phyloP scores from a whole-genome alignment of 139 green algal genomes.

The Haematococcus lacustris region DNA sequence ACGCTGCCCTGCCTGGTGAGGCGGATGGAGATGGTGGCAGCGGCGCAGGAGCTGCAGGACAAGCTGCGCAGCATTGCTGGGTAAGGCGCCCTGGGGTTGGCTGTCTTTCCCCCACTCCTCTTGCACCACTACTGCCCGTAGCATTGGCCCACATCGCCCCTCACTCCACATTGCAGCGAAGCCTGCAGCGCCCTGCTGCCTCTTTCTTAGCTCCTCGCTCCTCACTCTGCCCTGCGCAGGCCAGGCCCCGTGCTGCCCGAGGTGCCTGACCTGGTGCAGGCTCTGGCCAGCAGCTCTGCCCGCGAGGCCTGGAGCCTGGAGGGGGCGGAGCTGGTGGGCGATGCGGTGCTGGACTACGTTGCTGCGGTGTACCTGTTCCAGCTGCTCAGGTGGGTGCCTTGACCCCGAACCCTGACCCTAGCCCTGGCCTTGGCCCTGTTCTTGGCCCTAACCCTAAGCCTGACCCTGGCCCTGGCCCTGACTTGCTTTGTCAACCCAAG shows the following conservation, averaged over 20 bases:
- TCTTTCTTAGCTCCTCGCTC: not conserved
- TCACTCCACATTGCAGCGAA: not conserved
- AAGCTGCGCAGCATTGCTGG: not conserved
- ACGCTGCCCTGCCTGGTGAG: not conserved
- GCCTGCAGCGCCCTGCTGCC: not conserved
- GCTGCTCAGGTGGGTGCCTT: not conserved
- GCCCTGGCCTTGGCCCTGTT: not conserved
- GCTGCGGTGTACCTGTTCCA: conserved; percentile 6
- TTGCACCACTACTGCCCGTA: not conserved
- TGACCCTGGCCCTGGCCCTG: not conserved
- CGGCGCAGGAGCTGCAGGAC: not conserved
- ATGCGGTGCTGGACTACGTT: conserved; percentile 9
- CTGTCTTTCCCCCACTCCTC: not conserved
- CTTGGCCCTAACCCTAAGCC: not conserved
- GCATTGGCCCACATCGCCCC: no score
- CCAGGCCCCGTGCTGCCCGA: not conserved
- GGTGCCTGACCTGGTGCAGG: conserved; percentile 3
- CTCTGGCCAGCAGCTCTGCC: not conserved
- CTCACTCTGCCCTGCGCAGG: no score
- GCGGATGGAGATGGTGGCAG: not conserved
- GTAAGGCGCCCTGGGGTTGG: not conserved
- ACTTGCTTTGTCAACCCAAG: not conserved
- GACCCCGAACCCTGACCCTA: not conserved
- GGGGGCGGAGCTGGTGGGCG: conserved; percentile 7
- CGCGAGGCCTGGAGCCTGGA: conserved; percentile 1